phyloP scores from a whole-genome alignment of 768 basidiomycete species.

The Panaeolus papilionaceus region DNA sequence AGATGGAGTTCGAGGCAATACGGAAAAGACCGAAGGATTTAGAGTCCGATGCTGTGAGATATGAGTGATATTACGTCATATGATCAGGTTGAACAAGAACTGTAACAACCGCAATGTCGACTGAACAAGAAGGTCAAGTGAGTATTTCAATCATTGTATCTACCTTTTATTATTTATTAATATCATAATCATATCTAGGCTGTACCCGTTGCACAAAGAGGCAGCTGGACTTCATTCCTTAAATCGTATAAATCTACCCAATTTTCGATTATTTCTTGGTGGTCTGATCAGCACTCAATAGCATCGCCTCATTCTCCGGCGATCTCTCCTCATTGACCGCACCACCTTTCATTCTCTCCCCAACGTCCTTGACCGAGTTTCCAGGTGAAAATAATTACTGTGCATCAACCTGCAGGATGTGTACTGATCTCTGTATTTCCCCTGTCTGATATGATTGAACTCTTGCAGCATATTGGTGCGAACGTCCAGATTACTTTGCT shows the following conservation, averaged over 20 bases:
- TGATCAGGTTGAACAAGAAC: slow-evolving; percentile 15
- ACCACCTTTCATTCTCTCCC: slow-evolving; percentile 91
- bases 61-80: slow-evolving; percentile 20
- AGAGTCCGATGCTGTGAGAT: slow-evolving; percentile 2
- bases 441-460: slow-evolving; percentile 10
- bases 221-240: slow-evolving; percentile 90
- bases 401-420: slow-evolving; percentile 17
- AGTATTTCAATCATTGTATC: not conserved
- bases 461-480: slow-evolving; percentile 92
- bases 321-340: slow-evolving; percentile 87
- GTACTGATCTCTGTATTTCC: slow-evolving; percentile 15
- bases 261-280: slow-evolving; percentile 20
- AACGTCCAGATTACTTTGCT: slow-evolving; percentile 89
- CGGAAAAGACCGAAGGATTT: slow-evolving; percentile 5
- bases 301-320: slow-evolving; percentile 86
- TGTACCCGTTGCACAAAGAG: slow-evolving; percentile 83
- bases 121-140: slow-evolving; percentile 30
- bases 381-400: slow-evolving; percentile 61
- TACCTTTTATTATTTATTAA: not conserved
- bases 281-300: slow-evolving; percentile 34
- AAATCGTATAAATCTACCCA: slow-evolving; percentile 69
- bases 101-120: slow-evolving; percentile 26
- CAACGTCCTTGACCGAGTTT: slow-evolving; percentile 90
- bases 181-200: slow-evolving; percentile 44
- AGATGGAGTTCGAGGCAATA: not conserved